Base-by-base conservation (phyloP, 2,329 filamentous ascomycete genomes). In the Fusarium cyanostomum region DNA sequence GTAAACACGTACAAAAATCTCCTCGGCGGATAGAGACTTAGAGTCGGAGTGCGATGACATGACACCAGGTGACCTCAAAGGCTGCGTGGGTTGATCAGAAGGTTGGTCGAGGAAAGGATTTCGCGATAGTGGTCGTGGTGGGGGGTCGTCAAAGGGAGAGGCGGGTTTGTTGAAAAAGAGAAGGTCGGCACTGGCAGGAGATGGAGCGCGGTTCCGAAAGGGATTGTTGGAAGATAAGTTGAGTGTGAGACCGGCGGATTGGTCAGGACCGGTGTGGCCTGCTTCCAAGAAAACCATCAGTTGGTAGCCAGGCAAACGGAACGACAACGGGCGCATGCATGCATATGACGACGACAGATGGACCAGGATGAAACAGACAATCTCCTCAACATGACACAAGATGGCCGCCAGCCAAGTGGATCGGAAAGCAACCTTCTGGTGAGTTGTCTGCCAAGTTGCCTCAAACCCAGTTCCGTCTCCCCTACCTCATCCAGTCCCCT, bases 211-310 rank as follows among this genome's bases (percentile, higher is more conserved):
- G 77, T 92, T 92, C 80, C 90, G 89, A 72, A 87, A 94, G 62
- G 91, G 91, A 74, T 94, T 94, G 83, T 93, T 93, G 75, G 90
- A 93, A 76, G 89, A 88, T 72, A 93, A 85, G 77, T 88, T 89
- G 75, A 90, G 79, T 52, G 84, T 80, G 73, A 89, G 80, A 67
- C 82, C 82, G 56, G 68, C 60, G 55, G 68, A 65, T 58, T 71
- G 59, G 34, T 62, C 60, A 61, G 69, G 59, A 67, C 60, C 57
- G 57, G 66, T 51, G 55, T 69, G 66, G 64, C 56, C 69, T 71
- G 59, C 51, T 70, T 68, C 54, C 58, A 69, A 60, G 54, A 63
- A 64, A 68, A 56, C 56, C 52, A 64, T 71, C 55, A 71, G 69
- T 43, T 68, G 53, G 58, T 55, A 51, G 60, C 63, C 64, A 69